Evolutionary conservation across 2,329 filamentous ascomycete genomes (phyloP).

Genomic region (Aureobasidium musti): DNA sequence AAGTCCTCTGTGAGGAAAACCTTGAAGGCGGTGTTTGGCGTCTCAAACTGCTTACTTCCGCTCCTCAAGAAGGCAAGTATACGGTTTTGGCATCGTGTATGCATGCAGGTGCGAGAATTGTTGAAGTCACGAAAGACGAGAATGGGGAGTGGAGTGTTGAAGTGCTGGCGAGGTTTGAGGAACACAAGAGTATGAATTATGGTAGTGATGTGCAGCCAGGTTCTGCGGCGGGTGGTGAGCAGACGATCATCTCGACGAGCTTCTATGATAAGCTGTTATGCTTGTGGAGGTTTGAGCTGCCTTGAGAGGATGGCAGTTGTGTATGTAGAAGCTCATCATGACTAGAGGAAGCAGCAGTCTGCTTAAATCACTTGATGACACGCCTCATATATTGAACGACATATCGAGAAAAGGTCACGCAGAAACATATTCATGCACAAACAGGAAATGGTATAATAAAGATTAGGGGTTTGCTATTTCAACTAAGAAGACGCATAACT

Average conservation of each 20-base stretch:
- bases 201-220: slow-evolving; percentile 68
- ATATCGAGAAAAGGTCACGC: too few relatives aligned
- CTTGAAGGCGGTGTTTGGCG: slow-evolving; percentile 87
- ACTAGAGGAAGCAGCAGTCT: background rate
- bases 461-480: slow-evolving; percentile 24
- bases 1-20: slow-evolving; percentile 63
- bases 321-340: background rate
- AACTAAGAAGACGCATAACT: slow-evolving; percentile 28
- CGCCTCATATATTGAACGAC: background rate
- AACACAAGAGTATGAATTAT: slow-evolving; percentile 95
- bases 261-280: slow-evolving; percentile 74
- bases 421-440: too few relatives aligned
- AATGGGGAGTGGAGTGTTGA: slow-evolving; percentile 60
- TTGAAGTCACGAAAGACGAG: slow-evolving; percentile 47
- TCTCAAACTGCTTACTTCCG: slow-evolving; percentile 61
- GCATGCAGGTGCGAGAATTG: slow-evolving; percentile 79
- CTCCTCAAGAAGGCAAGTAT: slow-evolving; percentile 37
- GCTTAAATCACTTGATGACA: background rate
- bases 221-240: slow-evolving; percentile 32
- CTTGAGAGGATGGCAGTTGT: background rate
- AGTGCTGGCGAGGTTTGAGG: slow-evolving; percentile 71
- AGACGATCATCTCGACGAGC: slow-evolving; percentile 67
- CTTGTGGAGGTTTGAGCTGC: slow-evolving; percentile 55
- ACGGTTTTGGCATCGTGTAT: slow-evolving; percentile 85
- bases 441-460: background rate